These are phyloP conservation scores for Leccinum colubrinum DNA, from an alignment of 1,284 basidiomycete genomes.

Conservation along the genomic window DNA sequence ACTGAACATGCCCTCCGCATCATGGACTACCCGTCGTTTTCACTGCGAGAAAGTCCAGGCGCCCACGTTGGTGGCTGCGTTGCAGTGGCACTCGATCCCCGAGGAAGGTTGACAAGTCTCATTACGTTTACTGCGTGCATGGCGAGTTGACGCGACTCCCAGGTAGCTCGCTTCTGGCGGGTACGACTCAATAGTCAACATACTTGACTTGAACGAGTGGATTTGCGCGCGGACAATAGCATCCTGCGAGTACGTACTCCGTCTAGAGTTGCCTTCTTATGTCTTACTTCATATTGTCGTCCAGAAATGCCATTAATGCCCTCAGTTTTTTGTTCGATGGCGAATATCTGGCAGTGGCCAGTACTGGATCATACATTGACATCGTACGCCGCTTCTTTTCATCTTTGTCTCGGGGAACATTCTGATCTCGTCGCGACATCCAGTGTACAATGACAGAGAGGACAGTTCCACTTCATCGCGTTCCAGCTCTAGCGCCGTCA, in stretches of 20 bases:
- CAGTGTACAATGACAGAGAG: conserved; percentile 73
- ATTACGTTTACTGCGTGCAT: neutral
- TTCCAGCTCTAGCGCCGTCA: conserved; percentile 61
- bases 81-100: conserved; percentile 70
- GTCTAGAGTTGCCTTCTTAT: neutral
- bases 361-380: conserved; percentile 68
- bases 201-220: conserved; percentile 77
- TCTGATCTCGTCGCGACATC: neutral
- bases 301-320: conserved; percentile 66
- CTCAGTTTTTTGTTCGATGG: conserved; percentile 81
- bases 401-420: neutral
- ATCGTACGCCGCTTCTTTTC: conserved; percentile 46
- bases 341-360: conserved; percentile 75
- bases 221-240: conserved; percentile 73
- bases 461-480: conserved; percentile 63
- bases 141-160: neutral
- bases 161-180: conserved; percentile 78
- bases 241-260: conserved; percentile 65
- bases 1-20: conserved; percentile 63
- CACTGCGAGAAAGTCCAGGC: conserved; percentile 53
- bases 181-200: conserved; percentile 74
- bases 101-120: conserved; percentile 50
- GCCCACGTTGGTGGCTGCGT: conserved; percentile 77
- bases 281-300: neutral
- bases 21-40: conserved; percentile 62